A percentile compares a stretch with the other conserved stretches of the same genome.
phyloP scores from a whole-genome alignment of 2,329 filamentous ascomycete species.

The Diaporthe velutina region DNA sequence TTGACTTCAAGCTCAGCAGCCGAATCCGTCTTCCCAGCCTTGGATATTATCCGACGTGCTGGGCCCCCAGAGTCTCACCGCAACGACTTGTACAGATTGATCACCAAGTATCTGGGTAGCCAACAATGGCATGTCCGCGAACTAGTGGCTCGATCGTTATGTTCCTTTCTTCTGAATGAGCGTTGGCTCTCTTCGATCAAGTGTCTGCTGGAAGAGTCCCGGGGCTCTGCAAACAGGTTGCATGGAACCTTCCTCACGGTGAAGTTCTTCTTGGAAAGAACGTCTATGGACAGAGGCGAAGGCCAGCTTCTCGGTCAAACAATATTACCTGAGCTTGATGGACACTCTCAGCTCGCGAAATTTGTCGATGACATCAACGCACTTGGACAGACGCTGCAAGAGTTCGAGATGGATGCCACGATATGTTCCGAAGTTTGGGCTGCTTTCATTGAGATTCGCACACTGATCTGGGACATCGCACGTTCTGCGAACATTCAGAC shows the following conservation, averaged over 20 bases:
- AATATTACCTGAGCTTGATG: neutral
- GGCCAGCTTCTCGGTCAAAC: conserved; percentile 23
- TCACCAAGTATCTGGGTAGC: conserved; percentile 75
- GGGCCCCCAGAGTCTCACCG: conserved; percentile 71
- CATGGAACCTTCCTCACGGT: conserved; percentile 71
- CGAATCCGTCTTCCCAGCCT: conserved; percentile 83
- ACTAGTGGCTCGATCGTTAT: conserved; percentile 81
- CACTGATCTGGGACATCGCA: conserved; percentile 53
- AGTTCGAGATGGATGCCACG: conserved; percentile 14
- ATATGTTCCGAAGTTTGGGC: conserved; percentile 57
- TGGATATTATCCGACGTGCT: conserved; percentile 84
- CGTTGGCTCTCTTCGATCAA: conserved; percentile 61
- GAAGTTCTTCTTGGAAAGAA: conserved; percentile 68
- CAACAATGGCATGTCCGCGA: conserved; percentile 85
- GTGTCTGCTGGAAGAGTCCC: conserved; percentile 50
- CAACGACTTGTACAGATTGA: conserved; percentile 67
- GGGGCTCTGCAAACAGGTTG: conserved; percentile 61
- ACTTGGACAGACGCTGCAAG: conserved; percentile 31
- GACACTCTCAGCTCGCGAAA: neutral
- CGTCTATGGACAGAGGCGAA: conserved; percentile 49
- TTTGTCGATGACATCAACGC: conserved; percentile 19
- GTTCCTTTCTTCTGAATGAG: conserved; percentile 69
- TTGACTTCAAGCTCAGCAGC: conserved; percentile 55
- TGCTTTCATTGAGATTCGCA: conserved; percentile 61
- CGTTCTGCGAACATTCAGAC: conserved; percentile 27